Evolutionary conservation across 768 basidiomycete genomes (phyloP), one percentile per base, ranked within the genome.

Genomic region (Xerocomus spinulosus): DNA sequence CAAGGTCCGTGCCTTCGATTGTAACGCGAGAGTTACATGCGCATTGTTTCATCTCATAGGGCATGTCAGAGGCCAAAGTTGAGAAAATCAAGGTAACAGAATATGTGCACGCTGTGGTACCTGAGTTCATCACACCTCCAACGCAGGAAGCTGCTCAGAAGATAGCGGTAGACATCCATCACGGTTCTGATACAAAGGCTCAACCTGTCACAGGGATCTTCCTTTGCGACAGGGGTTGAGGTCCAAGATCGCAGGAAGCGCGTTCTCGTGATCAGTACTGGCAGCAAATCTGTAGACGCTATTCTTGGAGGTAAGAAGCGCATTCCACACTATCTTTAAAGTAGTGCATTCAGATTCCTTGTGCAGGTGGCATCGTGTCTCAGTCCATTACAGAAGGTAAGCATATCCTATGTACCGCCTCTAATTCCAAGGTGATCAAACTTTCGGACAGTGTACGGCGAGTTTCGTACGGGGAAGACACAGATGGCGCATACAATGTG

Each of bases 401-500:
- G 53, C 4, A 10, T 18, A 9, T n/a, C n/a, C n/a, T n/a, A n/a
- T n/a, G n/a, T 38, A 29, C 23, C 20, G 15, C 38, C 26, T 24
- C 37, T 23, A 12, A 26, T 41, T 37, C 13, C 13, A 41, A 18
- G 24, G 15, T 18, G 43, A 46, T 44, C 46, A 33, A 46, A 36
- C 41, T 38, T 8, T 6, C 20, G n/a, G 23, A 15, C 49, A 92
- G 93, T 97, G 2, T 98, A 93, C 60, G 94, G 95, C 37, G 94
- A 98, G 68, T 97, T 88, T 67, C 80, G 94, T 26, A 97, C 95
- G 0, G 94, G 94, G 25, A 94, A 95, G 70, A 96, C 94, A 5
- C 95, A 98, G 63, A 74, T 95, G 42, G 92, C 91, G 21, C 95
- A 96, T 68, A 98, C 94, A 12, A 87, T 96, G 78, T 91, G 89